Conservation (phyloP, 768 basidiomycete species). For the Xerocomus spinulosus region DNA sequence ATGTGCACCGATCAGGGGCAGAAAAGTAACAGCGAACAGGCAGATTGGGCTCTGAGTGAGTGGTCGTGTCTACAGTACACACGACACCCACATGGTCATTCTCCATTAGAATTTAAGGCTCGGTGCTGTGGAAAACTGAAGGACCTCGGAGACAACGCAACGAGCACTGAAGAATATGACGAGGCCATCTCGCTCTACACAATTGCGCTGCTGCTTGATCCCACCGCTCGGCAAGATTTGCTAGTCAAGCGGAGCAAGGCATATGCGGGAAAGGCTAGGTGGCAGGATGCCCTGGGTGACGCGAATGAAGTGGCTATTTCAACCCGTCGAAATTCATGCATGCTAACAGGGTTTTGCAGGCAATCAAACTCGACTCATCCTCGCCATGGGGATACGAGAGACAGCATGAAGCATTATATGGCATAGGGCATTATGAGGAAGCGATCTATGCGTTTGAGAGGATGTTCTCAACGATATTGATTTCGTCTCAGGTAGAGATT, state of each 20-base stretch:
- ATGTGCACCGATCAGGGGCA: neutral
- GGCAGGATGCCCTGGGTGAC: too few relatives aligned
- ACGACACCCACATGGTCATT: neutral
- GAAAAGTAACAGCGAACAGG: neutral
- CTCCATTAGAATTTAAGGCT: neutral
- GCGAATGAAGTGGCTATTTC: too few relatives aligned
- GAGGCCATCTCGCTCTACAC: neutral
- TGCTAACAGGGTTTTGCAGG: too few relatives aligned
- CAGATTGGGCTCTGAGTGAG: conserved; percentile 1
- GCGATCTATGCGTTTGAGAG: too few relatives aligned
- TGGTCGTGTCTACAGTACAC: neutral
- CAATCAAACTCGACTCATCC: too few relatives aligned
- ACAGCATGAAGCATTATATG: too few relatives aligned
- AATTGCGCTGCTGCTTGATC: neutral
- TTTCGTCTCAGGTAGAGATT: too few relatives aligned
- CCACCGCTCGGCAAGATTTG: too few relatives aligned
- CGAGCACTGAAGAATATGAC: neutral
- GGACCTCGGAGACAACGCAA: neutral
- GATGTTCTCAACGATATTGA: too few relatives aligned
- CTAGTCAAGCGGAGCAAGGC: neutral
- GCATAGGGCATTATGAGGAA: too few relatives aligned
- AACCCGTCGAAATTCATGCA: too few relatives aligned
- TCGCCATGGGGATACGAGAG: too few relatives aligned
- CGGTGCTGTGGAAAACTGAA: neutral
- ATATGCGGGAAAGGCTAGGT: neutral